Conservation (phyloP, 176 grass and related monocot genomes). For the Avena insularis region DNA sequence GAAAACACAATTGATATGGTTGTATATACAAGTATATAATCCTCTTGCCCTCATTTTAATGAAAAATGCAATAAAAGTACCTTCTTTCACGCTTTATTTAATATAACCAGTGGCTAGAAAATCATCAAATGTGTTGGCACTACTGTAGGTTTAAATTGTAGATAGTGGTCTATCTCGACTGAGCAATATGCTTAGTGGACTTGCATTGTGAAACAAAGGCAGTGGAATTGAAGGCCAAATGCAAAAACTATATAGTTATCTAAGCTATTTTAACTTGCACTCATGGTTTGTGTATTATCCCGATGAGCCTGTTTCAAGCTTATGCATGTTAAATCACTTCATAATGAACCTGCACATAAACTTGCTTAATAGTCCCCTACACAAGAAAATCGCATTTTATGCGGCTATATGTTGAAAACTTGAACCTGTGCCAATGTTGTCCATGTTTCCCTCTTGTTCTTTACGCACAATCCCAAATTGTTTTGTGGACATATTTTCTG, state of each 20-base stretch:
- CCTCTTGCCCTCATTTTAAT: background rate
- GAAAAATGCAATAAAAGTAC: background rate
- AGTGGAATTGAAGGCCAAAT: no score
- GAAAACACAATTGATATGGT: background rate
- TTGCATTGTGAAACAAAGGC: no score
- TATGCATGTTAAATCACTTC: background rate
- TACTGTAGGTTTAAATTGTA: background rate
- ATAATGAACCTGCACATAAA: conserved; percentile 16
- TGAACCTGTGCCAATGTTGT: conserved; percentile 6
- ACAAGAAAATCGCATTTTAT: background rate
- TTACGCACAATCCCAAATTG: no score
- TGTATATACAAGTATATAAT: background rate
- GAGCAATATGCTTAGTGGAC: no score
- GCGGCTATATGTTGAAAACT: background rate
- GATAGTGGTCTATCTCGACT: background rate
- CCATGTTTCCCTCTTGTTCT: background rate
- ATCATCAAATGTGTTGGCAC: background rate
- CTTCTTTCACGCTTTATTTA: background rate
- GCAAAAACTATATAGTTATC: background rate
- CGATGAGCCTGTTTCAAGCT: background rate
- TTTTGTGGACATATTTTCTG: no score
- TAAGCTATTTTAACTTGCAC: conserved; percentile 2
- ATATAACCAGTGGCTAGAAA: background rate
- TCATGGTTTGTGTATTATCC: no score
- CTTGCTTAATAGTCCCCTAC: conserved; percentile 11